phyloP scores from a whole-genome alignment of 2,329 filamentous ascomycete genomes.

The Sclerotinia nivalis region DNA sequence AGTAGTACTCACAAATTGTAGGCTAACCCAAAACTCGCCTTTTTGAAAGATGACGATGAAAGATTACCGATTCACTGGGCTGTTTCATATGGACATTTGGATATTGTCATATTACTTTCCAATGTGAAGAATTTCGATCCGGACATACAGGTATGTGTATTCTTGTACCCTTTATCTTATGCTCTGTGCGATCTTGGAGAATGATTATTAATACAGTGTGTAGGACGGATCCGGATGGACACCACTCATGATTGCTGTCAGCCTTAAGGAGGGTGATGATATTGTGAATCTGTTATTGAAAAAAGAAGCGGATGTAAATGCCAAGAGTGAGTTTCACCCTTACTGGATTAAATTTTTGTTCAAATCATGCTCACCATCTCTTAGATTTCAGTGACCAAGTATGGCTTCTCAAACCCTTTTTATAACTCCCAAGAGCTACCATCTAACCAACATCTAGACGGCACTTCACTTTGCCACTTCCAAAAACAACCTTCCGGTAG shows the following conservation, averaged over 20 bases:
- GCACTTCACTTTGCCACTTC: constrained; percentile 89
- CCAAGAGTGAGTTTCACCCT: constrained; percentile 58
- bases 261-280: constrained; percentile 69
- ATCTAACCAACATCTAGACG: constrained; percentile 54
- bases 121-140: constrained; percentile 75
- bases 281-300: constrained; percentile 67
- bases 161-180: not conserved
- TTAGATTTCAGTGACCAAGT: constrained; percentile 67
- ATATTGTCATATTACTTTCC: constrained; percentile 72
- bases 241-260: constrained; percentile 78
- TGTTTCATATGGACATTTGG: constrained; percentile 74
- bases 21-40: constrained; percentile 78
- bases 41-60: constrained; percentile 76
- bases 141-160: constrained; percentile 65
- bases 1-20: constrained; percentile 42
- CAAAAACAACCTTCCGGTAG: constrained; percentile 82
- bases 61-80: constrained; percentile 95
- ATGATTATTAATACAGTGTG: not conserved
- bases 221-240: constrained; percentile 81
- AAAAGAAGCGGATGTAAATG: constrained; percentile 70
- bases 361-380: constrained; percentile 19
- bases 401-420: constrained; percentile 20
- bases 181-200: not conserved
- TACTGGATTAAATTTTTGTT: not conserved
- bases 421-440: not conserved